Evolutionary conservation across 2,329 filamentous ascomycete species (phyloP).

Genomic region (Cryphonectria radicalis): DNA sequence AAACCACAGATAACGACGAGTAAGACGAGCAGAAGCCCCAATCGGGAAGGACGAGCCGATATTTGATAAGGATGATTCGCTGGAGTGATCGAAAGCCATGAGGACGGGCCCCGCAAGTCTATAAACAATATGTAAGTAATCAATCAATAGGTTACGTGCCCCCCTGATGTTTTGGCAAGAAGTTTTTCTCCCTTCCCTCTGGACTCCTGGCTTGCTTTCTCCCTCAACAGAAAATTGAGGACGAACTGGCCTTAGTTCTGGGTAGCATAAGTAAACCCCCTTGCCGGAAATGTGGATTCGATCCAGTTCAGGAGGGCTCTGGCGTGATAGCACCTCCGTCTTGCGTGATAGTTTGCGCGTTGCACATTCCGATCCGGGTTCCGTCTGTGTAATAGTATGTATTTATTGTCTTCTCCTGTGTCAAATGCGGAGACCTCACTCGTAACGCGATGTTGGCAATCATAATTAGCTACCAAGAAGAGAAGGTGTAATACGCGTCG

Average conservation of each 20-base stretch:
- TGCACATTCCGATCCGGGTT: not conserved
- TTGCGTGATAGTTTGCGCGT: slow-evolving; percentile 7
- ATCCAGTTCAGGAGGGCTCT: not conserved
- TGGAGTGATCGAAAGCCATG: too few species aligned
- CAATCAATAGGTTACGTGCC: not conserved
- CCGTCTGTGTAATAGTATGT: too few species aligned
- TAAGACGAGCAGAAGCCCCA: not conserved
- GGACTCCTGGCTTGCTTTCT: not conserved
- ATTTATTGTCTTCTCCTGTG: not conserved
- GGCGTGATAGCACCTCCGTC: slow-evolving; percentile 6
- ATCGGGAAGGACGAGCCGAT: slow-evolving; percentile 9
- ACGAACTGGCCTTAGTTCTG: not conserved
- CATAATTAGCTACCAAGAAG: not conserved
- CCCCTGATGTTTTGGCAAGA: not conserved
- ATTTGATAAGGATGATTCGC: not conserved
- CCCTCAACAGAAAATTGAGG: not conserved
- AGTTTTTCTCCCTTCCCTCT: not conserved
- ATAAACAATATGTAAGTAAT: not conserved
- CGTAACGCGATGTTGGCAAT: not conserved
- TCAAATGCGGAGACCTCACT: not conserved
- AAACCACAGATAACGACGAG: slow-evolving; percentile 4
- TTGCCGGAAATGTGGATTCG: not conserved
- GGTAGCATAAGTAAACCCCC: not conserved
- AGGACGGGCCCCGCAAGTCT: not conserved
- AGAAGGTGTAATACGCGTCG: not conserved